A percentile compares a stretch with the other conserved stretches of the same genome.
Evolutionary conservation across 2,329 filamentous ascomycete genomes (phyloP).

Genomic region (Cladophialophora yegresii): DNA sequence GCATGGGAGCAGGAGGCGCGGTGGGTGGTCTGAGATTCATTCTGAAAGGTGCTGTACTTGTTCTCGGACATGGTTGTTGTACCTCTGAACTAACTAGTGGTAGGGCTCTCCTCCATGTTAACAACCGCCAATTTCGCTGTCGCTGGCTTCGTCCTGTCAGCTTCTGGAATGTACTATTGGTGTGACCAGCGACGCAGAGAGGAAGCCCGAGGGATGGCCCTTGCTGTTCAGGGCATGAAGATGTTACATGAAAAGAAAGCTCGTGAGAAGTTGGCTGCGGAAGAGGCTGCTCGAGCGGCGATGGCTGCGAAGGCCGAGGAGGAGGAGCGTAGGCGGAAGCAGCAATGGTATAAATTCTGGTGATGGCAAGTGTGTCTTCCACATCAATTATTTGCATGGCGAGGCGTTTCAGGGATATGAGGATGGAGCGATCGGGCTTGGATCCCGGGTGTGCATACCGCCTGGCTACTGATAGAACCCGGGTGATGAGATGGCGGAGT

Average conservation of each 20-base stretch:
- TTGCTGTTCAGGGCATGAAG: constrained; percentile 79
- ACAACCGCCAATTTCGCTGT: constrained; percentile 76
- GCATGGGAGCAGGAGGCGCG: constrained; percentile 76
- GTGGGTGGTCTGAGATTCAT: constrained; percentile 74
- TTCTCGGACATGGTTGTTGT: constrained; percentile 17
- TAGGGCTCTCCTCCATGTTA: constrained; percentile 21
- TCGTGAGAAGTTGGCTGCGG: constrained; percentile 46
- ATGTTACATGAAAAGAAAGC: constrained; percentile 69
- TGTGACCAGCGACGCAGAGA: constrained; percentile 73
- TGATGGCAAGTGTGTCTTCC: constrained; percentile 38
- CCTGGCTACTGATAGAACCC: not conserved
- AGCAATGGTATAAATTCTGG: constrained; percentile 53
- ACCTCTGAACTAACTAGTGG: constrained; percentile 13
- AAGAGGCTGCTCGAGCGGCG: constrained; percentile 43
- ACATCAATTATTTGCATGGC: constrained; percentile 31
- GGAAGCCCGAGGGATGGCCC: constrained; percentile 80
- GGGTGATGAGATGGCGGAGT: not conserved
- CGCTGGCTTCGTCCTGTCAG: constrained; percentile 68
- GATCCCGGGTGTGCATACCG: not conserved
- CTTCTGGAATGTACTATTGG: constrained; percentile 77
- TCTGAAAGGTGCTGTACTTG: constrained; percentile 63
- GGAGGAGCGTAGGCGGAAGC: constrained; percentile 46
- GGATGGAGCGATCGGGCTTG: not conserved
- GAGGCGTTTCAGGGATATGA: constrained; percentile 7
- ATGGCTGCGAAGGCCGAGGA: constrained; percentile 43